These are phyloP conservation scores for Aurinia saxatilis DNA, from an alignment of 345 rosid species.

Conservation along the genomic window DNA sequence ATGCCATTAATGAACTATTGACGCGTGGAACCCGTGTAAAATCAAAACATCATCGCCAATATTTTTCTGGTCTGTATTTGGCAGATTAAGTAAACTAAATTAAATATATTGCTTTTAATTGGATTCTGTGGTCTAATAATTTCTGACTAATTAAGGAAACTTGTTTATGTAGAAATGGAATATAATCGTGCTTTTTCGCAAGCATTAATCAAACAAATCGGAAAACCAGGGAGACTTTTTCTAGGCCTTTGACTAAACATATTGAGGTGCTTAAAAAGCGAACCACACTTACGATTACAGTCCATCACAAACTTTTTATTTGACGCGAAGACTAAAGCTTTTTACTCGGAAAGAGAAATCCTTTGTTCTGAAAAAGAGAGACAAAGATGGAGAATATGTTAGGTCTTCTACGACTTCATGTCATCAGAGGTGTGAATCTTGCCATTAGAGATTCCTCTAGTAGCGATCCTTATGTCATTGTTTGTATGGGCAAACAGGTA, in stretches of 20 bases:
- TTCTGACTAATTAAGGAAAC: background rate
- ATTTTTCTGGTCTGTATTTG: too few species aligned
- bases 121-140: background rate
- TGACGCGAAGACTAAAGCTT: background rate
- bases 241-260: constrained; percentile 7
- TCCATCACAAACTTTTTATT: background rate
- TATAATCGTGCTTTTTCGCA: background rate
- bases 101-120: background rate
- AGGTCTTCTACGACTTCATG: constrained; percentile 70
- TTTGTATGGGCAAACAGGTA: constrained; percentile 82
- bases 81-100: background rate
- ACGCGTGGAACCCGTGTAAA: background rate
- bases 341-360: background rate
- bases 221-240: background rate
- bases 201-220: background rate
- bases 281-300: background rate
- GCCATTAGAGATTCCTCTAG: constrained; percentile 68
- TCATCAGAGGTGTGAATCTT: constrained; percentile 71
- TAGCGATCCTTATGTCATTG: constrained; percentile 81
- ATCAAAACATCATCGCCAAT: background rate
- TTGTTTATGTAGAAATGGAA: background rate
- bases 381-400: constrained; percentile 49
- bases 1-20: background rate
- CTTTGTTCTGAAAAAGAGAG: background rate
- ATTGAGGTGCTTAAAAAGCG: background rate